Evolutionary conservation across 129 eudicot genomes (phyloP), one percentile per base, ranked within the genome.

Genomic region (Flaveria bidentis): DNA sequence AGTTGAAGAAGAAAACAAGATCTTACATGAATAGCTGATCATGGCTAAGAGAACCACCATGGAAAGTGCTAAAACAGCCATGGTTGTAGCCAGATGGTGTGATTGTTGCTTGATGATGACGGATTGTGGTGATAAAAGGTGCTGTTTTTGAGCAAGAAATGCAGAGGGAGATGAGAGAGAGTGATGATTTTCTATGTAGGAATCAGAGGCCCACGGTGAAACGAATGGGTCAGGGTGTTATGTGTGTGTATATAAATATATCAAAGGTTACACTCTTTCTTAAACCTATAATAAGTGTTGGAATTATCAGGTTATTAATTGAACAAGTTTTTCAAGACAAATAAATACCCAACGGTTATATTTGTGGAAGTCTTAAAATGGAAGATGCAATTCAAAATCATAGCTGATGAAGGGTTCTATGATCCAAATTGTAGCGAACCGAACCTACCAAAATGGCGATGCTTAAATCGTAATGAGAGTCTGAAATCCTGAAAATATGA

Each of bases 11-110:
- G 11, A 60, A 64, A 15, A n/a, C 69, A 41, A 11, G 78, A 64
- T 67, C 88, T 88, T 82, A 91, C 97, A 83, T 66, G 97, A 82
- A 44, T 80, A 82, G 53, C 72, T 77, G 49, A 82, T 64, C 85
- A 87, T 75, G 85, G 91, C 84, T 46, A 89, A 72, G 74, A 92
- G 67, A 73, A 87, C 33, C 72, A 86, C 66, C 70, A 92, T 78
- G 79, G 81, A 79, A 72, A 84, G 67, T 13, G 78, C 75, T 57
- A 72, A 76, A 80, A 63, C 81, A 88, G 88, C 86, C 97, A 91
- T 91, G 85, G 72, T 85, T 76, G 82, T 60, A 56, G 70, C 86
- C 85, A 86, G 86, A 71, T 79, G 42, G 49, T 61, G 63, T 57
- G 72, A 60, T 42, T 1, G 69, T 80, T 55, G 74, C 61, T 76